phyloP scores from a whole-genome alignment of 23 red algal genomes.

The Pyropia haitanensis region DNA sequence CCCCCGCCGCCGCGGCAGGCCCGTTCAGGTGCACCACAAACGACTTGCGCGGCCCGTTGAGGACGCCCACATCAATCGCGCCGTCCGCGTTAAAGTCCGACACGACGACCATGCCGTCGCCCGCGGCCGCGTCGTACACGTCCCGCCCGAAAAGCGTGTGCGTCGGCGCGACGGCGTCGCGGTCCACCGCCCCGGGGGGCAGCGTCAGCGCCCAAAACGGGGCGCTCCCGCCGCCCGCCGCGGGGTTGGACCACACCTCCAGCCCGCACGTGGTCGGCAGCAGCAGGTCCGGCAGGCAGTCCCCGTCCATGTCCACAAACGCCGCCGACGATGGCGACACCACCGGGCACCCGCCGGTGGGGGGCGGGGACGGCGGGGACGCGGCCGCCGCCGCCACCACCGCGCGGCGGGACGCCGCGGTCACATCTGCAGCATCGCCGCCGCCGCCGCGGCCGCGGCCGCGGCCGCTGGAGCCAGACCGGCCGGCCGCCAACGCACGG shows the following conservation, averaged over 20 bases:
- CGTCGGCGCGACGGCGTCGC: constrained; percentile 3
- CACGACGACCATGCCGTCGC: constrained; percentile 30
- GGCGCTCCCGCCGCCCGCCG: constrained; percentile 8
- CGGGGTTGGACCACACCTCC: constrained; percentile 59
- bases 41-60: constrained; percentile 25
- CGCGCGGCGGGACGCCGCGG: too few relatives aligned
- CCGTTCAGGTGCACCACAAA: constrained; percentile 42
- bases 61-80: constrained; percentile 50
- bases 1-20: too few relatives aligned
- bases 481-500: too few relatives aligned
- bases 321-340: constrained; percentile 9
- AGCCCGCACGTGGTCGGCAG: constrained; percentile 58
- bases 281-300: constrained; percentile 87
- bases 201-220: constrained; percentile 32
- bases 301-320: constrained; percentile 90
- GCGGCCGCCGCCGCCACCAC: too few relatives aligned
- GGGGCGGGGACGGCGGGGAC: neutral
- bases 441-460: too few relatives aligned
- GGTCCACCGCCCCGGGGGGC: neutral
- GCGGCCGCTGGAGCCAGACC: too few relatives aligned
- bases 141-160: constrained; percentile 21
- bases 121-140: constrained; percentile 35
- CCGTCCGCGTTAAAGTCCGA: constrained; percentile 73
- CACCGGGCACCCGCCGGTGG: neutral
- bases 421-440: too few relatives aligned